Evolutionary conservation across 495 filamentous ascomycete genomes (phyloP), one percentile per base, ranked within the genome.

Genomic region (Clavariopsis aquatica): DNA sequence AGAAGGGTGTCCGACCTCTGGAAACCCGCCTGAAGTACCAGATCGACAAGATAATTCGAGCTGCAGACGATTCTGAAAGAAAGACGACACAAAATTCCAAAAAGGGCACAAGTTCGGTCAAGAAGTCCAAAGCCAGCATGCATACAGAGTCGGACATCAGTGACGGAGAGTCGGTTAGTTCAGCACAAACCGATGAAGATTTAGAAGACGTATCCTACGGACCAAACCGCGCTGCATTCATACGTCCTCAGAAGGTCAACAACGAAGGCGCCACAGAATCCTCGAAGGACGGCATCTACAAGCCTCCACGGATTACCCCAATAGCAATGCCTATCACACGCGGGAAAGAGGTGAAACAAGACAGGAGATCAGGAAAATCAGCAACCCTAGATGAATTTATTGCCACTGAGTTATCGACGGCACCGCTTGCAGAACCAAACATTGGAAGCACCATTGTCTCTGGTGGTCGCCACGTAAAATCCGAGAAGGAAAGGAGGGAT

Each of bases 21-120:
- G 94, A 98, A 73, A 83, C 84, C 45, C 87, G 87, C 57, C 83
- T 98, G 34, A 96, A 96, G 76, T 98, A 96, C 78, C 83, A 84
- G 72, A 96, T 94, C 19, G 85, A 89, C 74, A 96, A 95, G 71
- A 87, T 96, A 20, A 80, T 98, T 23, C 89, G 90, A 58, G 89
- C 91, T 0, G 91, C 91, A 46, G 89, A 93, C 63, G 90, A 94
- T 68, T 84, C 84, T 0, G 85, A 60, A 15, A 65, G 74, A 23
- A 66, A 60, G 20, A 47, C 54, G 2, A 46, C 31, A 9, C 57
- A 64, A 55, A 57, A 27, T 3, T 19, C 56, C 12, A 60, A 56
- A 68, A 68, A 65, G 64, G 75, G 36, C 71, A 67, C 24, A 66
- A 72, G 12, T 71, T 56, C 41, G 29, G n/a, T 7, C 75, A 75